These are phyloP conservation scores for Hypoxylon rubiginosum DNA, from an alignment of 2,329 filamentous ascomycete species.

Conservation along the genomic window DNA sequence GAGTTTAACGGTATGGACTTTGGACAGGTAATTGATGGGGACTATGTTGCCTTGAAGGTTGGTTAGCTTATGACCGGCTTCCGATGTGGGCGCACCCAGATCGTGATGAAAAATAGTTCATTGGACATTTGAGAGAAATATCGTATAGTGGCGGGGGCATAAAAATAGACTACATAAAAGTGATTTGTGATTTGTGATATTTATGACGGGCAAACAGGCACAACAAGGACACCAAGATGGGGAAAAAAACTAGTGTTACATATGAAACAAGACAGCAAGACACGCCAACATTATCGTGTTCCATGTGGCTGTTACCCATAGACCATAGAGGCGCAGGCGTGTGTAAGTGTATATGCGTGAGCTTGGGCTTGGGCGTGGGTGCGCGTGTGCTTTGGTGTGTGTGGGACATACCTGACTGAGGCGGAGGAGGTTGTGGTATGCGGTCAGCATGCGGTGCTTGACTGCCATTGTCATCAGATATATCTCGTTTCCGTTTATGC, in stretches of 20 bases:
- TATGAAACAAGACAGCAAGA: constrained; percentile 26
- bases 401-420: constrained; percentile 61
- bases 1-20: constrained; percentile 60
- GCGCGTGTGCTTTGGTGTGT: constrained; percentile 14
- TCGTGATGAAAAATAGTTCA: constrained; percentile 18
- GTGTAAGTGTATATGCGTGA: constrained; percentile 27
- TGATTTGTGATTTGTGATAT: neutral
- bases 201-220: constrained; percentile 16
- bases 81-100: constrained; percentile 16
- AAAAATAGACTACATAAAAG: constrained; percentile 25
- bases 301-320: constrained; percentile 24
- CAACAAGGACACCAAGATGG: constrained; percentile 12
- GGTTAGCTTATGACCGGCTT: constrained; percentile 39
- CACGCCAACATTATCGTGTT: constrained; percentile 16
- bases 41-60: constrained; percentile 49
- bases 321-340: constrained; percentile 16
- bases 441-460: constrained; percentile 56
- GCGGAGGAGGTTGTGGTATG: constrained; percentile 60
- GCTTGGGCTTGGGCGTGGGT: neutral
- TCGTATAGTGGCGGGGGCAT: constrained; percentile 6
- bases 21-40: constrained; percentile 68
- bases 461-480: constrained; percentile 58
- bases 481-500: constrained; percentile 64
- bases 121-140: constrained; percentile 2
- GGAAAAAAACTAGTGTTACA: constrained; percentile 25